Percentiles rank a stretch among this genome's conserved stretches.
Conservation (phyloP, 768 basidiomycete species). For the Tulasnella sp. region DNA sequence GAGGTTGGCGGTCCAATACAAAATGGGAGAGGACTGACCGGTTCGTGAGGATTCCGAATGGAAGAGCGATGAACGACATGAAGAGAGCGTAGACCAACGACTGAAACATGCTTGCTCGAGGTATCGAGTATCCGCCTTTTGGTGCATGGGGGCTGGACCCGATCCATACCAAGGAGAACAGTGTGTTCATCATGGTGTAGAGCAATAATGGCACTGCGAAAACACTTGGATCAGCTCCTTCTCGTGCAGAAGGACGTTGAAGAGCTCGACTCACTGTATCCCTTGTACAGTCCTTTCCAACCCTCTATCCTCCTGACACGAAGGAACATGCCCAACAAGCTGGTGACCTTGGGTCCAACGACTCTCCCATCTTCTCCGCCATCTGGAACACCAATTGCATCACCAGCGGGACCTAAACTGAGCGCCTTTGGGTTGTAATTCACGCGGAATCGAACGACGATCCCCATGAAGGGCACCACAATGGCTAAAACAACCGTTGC, state of each 20-base stretch:
- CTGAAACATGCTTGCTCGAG: conserved; percentile 52
- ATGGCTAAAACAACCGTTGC: conserved; percentile 7
- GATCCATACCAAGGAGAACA: conserved; percentile 51
- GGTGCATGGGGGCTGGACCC: conserved; percentile 47
- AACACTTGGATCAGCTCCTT: conserved; percentile 25
- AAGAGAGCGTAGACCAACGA: conserved; percentile 56
- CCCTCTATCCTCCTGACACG: conserved; percentile 73
- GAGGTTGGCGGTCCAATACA: conserved; percentile 1
- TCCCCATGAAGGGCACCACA: conserved; percentile 20
- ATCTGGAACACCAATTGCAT: conserved; percentile 42
- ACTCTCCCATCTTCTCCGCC: conserved; percentile 47
- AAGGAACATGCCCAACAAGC: conserved; percentile 54
- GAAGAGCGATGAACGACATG: conserved; percentile 58
- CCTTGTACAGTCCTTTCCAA: conserved; percentile 70
- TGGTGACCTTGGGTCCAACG: conserved; percentile 50
- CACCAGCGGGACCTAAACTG: conserved; percentile 62
- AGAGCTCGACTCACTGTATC: conserved; percentile 44
- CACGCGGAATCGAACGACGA: conserved; percentile 41
- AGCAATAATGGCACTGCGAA: conserved; percentile 42
- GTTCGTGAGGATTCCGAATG: conserved; percentile 67
- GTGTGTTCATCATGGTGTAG: conserved; percentile 47
- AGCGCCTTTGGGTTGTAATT: conserved; percentile 83
- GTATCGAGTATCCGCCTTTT: conserved; percentile 52
- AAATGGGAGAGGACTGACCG: conserved; percentile 41
- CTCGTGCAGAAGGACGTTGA: not conserved